Conservation (phyloP, 805 yeast genomes). For the Blastobotrys mokoenaii region DNA sequence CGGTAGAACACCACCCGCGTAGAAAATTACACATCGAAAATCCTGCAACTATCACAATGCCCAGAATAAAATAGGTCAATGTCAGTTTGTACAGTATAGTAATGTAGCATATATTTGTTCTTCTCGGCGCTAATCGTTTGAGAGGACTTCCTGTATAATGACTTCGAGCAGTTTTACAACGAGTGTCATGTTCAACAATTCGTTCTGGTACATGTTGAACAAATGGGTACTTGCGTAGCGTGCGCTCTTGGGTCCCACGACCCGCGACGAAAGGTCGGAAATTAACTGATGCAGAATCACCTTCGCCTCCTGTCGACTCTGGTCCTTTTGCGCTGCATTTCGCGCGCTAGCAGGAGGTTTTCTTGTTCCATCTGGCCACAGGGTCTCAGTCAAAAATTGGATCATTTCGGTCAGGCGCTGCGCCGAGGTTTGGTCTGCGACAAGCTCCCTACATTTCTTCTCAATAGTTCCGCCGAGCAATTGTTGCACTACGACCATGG, state of each 20-base stretch:
- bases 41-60: no score
- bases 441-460: slow-evolving; percentile 39
- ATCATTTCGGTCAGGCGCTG: slow-evolving; percentile 13
- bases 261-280: slow-evolving; percentile 56
- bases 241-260: slow-evolving; percentile 65
- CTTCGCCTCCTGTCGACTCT: slow-evolving; percentile 51
- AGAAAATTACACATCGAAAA: no score
- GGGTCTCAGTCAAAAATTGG: slow-evolving; percentile 21
- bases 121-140: no score
- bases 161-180: slow-evolving; percentile 52
- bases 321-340: slow-evolving; percentile 41
- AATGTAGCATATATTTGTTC: no score
- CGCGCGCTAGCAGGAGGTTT: slow-evolving; percentile 28
- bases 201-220: slow-evolving; percentile 67
- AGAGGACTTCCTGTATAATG: slow-evolving; percentile 33
- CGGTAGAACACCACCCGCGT: no score
- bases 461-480: slow-evolving; percentile 83
- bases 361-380: slow-evolving; percentile 51
- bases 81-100: no score
- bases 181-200: slow-evolving; percentile 57
- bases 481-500: slow-evolving; percentile 74
- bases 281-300: slow-evolving; percentile 48
- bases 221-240: slow-evolving; percentile 51
- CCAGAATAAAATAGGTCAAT: no score
- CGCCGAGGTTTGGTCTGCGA: slow-evolving; percentile 28